Evolutionary conservation across 352 stramenopile species (phyloP).

Genomic region (Pythium rhizo-oryzae): DNA sequence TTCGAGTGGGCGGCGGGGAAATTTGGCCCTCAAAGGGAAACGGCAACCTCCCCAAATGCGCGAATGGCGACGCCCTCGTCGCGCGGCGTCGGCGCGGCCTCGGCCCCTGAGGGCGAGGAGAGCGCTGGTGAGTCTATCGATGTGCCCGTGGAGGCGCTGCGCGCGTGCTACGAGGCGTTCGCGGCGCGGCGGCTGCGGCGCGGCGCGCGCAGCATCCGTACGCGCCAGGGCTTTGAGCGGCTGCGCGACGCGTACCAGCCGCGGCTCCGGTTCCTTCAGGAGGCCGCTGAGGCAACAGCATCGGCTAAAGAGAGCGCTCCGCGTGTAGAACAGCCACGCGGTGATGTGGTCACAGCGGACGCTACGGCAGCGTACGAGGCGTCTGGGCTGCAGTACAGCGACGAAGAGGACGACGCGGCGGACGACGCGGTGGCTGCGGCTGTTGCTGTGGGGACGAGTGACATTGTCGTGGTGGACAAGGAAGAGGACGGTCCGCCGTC

Average conservation of each 20-base stretch:
- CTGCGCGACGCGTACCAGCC: conserved; percentile 39
- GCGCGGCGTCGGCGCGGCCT: too few species aligned
- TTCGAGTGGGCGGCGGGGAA: not conserved
- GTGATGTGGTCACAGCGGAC: too few species aligned
- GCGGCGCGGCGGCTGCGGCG: conserved; percentile 14
- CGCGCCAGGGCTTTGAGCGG: conserved; percentile 25
- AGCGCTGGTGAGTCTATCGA: not conserved
- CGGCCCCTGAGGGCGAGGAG: not conserved
- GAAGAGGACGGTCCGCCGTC: too few species aligned
- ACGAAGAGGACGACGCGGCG: conserved; percentile 15
- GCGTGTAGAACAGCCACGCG: not conserved
- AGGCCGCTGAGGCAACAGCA: not conserved
- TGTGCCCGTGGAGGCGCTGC: conserved; percentile 5
- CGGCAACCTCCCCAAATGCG: not conserved
- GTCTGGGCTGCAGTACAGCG: not conserved
- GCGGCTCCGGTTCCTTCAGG: conserved; percentile 30
- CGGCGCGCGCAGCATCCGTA: conserved; percentile 25
- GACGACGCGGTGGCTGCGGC: too few species aligned
- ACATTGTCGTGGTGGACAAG: too few species aligned
- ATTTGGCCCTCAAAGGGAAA: not conserved
- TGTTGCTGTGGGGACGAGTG: too few species aligned
- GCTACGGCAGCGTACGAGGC: not conserved
- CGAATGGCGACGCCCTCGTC: not conserved
- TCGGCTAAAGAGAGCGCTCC: too few species aligned
- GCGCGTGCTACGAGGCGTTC: conserved; percentile 31